Evolutionary conservation across 169 alveolate species (phyloP).

Genomic region (Plasmodium berghei): DNA sequence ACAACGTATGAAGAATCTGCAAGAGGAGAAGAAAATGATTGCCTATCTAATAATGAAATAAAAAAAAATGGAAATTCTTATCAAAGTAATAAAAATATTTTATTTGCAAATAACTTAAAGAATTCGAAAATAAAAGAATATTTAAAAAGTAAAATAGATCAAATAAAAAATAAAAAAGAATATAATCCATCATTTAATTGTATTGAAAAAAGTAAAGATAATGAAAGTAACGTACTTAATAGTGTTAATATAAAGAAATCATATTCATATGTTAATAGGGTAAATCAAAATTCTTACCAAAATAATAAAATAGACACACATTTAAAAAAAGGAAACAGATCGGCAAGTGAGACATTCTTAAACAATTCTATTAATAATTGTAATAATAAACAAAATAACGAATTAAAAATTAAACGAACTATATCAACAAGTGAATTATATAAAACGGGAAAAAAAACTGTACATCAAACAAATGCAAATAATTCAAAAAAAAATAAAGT

Average conservation of each 20-base stretch:
- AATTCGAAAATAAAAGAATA: slow-evolving; percentile 43
- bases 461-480: slow-evolving; percentile 1
- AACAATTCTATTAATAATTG: not conserved
- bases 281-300: not conserved
- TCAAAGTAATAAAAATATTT: slow-evolving; percentile 26
- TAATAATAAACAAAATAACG: slow-evolving; percentile 17
- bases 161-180: slow-evolving; percentile 45
- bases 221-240: not conserved
- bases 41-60: slow-evolving; percentile 1
- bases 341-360: slow-evolving; percentile 31
- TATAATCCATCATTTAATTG: not conserved
- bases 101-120: slow-evolving; percentile 40
- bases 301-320: not conserved
- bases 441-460: not conserved
- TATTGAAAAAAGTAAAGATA: not conserved
- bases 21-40: not conserved
- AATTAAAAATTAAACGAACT: not conserved
- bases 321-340: slow-evolving; percentile 20
- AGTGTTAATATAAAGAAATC: not conserved
- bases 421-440: not conserved
- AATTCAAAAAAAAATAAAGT: not conserved
- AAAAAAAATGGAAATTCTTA: slow-evolving; percentile 1
- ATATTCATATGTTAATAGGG: not conserved
- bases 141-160: slow-evolving; percentile 55
- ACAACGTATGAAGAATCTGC: not conserved